Percentiles rank a stretch among this genome's conserved stretches.
These are phyloP conservation scores for Arthroderma sp. DNA, from an alignment of 2,329 filamentous ascomycete genomes.

Conservation along the genomic window DNA sequence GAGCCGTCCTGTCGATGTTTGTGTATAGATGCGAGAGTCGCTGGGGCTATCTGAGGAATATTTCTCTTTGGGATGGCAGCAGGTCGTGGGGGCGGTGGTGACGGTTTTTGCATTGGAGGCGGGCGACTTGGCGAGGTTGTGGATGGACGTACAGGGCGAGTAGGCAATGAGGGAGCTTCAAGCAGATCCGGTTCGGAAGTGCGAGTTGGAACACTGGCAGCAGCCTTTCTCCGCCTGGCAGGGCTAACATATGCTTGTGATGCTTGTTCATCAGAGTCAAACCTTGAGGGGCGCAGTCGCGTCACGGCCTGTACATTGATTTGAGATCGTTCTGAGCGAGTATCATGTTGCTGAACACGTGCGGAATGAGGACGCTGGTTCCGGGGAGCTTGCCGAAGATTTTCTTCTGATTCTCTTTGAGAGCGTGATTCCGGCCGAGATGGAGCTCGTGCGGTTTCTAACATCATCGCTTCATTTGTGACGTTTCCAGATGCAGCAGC, in stretches of 20 bases:
- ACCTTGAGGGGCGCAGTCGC: slow-evolving; percentile 48
- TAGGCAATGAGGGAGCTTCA: slow-evolving; percentile 30
- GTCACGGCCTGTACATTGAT: neutral
- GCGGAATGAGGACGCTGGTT: too few relatives aligned
- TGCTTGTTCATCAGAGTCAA: slow-evolving; percentile 65
- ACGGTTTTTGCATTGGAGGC: slow-evolving; percentile 24
- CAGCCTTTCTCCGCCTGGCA: slow-evolving; percentile 59
- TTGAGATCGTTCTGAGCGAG: neutral
- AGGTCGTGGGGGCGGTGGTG: slow-evolving; percentile 21
- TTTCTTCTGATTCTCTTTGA: neutral
- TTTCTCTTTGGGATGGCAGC: slow-evolving; percentile 33
- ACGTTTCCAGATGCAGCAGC: slow-evolving; percentile 1
- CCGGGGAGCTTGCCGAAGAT: neutral
- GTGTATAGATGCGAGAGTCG: slow-evolving; percentile 62
- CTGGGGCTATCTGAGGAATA: slow-evolving; percentile 52
- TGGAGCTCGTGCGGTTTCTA: slow-evolving; percentile 40
- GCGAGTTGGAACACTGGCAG: slow-evolving; percentile 33
- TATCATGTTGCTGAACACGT: neutral
- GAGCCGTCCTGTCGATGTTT: slow-evolving; percentile 67
- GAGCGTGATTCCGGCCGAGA: neutral
- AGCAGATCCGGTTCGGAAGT: slow-evolving; percentile 51
- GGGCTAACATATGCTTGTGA: slow-evolving; percentile 79
- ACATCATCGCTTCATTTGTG: slow-evolving; percentile 53
- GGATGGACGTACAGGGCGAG: slow-evolving; percentile 22
- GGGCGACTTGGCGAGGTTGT: slow-evolving; percentile 24